Evolutionary conservation across 2,329 filamentous ascomycete species (phyloP), one percentile per base, ranked within the genome.

Genomic region (Arthrobotrys megalospora): DNA sequence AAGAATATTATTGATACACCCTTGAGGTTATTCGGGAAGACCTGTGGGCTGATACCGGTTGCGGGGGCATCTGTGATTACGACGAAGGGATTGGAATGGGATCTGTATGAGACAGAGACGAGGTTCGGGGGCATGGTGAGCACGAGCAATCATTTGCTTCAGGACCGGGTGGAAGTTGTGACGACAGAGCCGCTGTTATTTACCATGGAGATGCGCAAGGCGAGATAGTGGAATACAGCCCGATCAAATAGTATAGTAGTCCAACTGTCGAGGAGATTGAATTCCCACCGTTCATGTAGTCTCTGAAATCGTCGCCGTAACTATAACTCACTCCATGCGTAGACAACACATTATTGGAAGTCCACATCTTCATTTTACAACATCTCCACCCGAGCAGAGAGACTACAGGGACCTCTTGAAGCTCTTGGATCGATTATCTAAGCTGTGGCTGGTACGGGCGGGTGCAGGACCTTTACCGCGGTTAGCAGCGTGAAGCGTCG

Each of bases 31-130:
- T 92, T 97, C 81, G 92, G 89, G 6, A 91, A 92, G 83, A 97
- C 82, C 88, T 96, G 81, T 34, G 96, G 96, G 8, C 92, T 99
- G 80, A 86, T 99, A 45, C 96, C 96, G 0, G 85, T 98, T 21
- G 91, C 90, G 70, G 92, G 91, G n/a, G 89, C 91, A 2, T 91
- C 92, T 55, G 84, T 88, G n/a, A 93, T 99, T 81, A 91, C 90
- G 6, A 96, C 93, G 0, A 85, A 86, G 12, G 96, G 96, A 0
- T 86, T 98, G 19, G 91, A 97, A 83, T 99, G 96, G 96, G 94
- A 99, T 84, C 92, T 99, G 0, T 83, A 87, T 76, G 86, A 93
- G 77, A 97, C 95, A 94, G 85, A 88, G 80, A 97, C 92, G 0
- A 87, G 89, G 82, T 92, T 96, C 83, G 92, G 92, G 6, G 91